These are phyloP conservation scores for Annulohypoxylon stygium DNA, from an alignment of 495 filamentous ascomycete species.

Conservation along the genomic window DNA sequence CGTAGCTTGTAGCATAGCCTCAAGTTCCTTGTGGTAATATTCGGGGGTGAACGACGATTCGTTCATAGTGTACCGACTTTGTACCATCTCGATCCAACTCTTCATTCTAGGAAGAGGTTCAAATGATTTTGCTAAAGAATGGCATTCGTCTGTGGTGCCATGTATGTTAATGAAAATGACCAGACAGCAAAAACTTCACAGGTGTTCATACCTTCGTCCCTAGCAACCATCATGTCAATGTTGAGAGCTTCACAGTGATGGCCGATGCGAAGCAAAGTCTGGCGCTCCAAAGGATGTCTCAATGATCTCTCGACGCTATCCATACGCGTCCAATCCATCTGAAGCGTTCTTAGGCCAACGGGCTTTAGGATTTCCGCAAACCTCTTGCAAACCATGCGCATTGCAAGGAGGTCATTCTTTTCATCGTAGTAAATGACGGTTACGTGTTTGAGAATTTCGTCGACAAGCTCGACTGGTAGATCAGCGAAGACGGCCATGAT, in stretches of 20 bases:
- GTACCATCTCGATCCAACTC: conserved; percentile 29
- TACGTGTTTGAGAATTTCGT: conserved; percentile 34
- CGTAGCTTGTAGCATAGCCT: conserved; percentile 37
- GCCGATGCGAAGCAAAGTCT: conserved; percentile 42
- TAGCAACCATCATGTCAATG: conserved; percentile 49
- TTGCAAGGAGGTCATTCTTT: conserved; percentile 40
- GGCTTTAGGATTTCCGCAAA: conserved; percentile 49
- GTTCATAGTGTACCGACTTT: conserved; percentile 44
- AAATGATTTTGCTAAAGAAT: conserved; percentile 36
- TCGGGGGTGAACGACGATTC: conserved; percentile 42
- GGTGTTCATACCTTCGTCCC: conserved; percentile 43
- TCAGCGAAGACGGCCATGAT: conserved; percentile 17
- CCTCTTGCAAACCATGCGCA: conserved; percentile 46
- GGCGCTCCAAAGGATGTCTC: conserved; percentile 15
- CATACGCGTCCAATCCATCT: conserved; percentile 49
- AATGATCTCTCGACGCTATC: conserved; percentile 22
- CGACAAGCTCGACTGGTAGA: conserved; percentile 36
- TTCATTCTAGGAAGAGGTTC: conserved; percentile 30
- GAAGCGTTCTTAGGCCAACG: conserved; percentile 39
- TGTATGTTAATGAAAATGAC: conserved; percentile 11
- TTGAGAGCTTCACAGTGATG: conserved; percentile 41
- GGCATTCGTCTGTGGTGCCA: conserved; percentile 33
- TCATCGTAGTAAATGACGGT: conserved; percentile 23
- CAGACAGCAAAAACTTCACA: not conserved
- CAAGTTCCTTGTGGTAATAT: conserved; percentile 43